A percentile compares a stretch with the other conserved stretches of the same genome.
Conservation (phyloP, 2,329 filamentous ascomycete genomes). For the Trichophyton simii region DNA sequence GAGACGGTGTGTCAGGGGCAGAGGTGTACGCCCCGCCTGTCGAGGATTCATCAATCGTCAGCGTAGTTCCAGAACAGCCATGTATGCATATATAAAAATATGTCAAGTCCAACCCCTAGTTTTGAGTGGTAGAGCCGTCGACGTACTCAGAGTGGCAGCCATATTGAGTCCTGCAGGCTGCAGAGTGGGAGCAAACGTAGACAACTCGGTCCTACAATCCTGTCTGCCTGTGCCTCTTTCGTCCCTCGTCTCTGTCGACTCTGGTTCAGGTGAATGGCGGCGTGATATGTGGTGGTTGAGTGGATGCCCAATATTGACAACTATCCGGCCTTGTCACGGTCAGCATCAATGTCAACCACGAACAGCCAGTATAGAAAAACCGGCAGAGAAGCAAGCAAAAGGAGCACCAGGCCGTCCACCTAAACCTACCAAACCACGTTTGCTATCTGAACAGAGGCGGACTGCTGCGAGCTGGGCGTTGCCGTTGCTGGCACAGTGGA, state of each 20-base stretch:
- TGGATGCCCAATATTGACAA: constrained; percentile 6
- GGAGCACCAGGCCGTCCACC: no score
- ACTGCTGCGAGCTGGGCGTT: no score
- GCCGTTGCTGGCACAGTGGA: no score
- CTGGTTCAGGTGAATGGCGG: no score
- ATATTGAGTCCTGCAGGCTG: not conserved
- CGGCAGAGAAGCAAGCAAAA: no score
- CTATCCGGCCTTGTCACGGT: not conserved
- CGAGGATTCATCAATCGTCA: constrained; percentile 1
- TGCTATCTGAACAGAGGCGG: no score
- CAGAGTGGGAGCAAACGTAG: not conserved
- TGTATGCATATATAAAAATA: not conserved
- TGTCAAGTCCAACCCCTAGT: not conserved
- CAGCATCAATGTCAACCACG: not conserved
- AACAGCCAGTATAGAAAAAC: no score
- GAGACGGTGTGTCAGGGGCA: constrained; percentile 58
- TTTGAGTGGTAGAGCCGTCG: not conserved
- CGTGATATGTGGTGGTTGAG: not conserved
- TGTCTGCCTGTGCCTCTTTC: not conserved
- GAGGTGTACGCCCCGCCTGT: constrained; percentile 39
- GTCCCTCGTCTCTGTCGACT: not conserved
- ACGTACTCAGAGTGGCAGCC: constrained; percentile 1
- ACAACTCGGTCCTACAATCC: not conserved
- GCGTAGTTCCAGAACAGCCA: not conserved
- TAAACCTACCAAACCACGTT: no score